Percentiles rank a stretch among this genome's conserved stretches.
These are phyloP conservation scores for Tetragonia tetragonoides DNA, from an alignment of 148 eudicot genomes.

Conservation along the genomic window DNA sequence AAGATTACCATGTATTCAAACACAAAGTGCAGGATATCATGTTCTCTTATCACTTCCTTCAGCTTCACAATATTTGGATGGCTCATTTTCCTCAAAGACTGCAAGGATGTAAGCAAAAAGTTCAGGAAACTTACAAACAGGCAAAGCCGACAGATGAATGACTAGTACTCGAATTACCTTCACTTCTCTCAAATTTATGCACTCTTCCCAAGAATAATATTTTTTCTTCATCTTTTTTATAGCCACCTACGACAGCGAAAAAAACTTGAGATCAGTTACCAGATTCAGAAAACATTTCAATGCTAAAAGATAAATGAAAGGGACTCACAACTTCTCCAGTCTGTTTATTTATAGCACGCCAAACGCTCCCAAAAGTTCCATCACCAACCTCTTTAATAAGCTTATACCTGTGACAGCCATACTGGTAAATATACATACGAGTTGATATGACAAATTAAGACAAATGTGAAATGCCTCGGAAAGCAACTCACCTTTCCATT, in stretches of 20 bases:
- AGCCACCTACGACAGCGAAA: constrained; percentile 57
- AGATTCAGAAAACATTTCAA: background rate
- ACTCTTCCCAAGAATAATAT: constrained; percentile 88
- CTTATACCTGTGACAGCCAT: constrained; percentile 50
- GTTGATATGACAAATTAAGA: background rate
- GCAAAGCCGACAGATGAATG: background rate
- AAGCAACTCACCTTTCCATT: constrained; percentile 74
- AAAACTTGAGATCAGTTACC: constrained; percentile 10
- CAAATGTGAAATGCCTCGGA: background rate
- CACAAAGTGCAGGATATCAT: constrained; percentile 75
- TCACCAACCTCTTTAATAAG: constrained; percentile 86
- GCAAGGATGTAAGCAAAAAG: constrained; percentile 21
- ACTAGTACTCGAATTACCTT: constrained; percentile 27
- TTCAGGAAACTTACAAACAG: background rate
- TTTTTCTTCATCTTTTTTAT: constrained; percentile 90
- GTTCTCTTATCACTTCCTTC: constrained; percentile 90
- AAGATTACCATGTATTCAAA: constrained; percentile 83
- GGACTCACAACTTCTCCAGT: constrained; percentile 81
- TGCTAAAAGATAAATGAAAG: background rate
- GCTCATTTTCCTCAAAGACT: constrained; percentile 88
- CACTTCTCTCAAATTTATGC: constrained; percentile 76
- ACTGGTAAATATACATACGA: background rate
- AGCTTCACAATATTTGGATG: constrained; percentile 94
- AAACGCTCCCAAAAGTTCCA: constrained; percentile 89
- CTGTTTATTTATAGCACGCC: constrained; percentile 87